Evolutionary conservation across 2,329 filamentous ascomycete species (phyloP).

Genomic region (Fusarium graminum): DNA sequence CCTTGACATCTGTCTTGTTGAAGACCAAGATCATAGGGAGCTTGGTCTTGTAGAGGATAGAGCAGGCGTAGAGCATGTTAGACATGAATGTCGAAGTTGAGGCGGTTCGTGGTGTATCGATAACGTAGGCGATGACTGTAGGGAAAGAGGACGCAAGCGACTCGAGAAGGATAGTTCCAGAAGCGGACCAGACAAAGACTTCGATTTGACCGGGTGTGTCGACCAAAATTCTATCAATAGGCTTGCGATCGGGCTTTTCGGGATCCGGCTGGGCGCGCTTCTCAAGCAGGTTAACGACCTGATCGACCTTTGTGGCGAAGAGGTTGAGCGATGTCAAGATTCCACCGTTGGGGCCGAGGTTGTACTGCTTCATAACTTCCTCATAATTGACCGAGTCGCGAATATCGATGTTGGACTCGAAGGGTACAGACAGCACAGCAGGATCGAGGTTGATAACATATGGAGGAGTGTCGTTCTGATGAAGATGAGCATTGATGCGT

Average conservation of each 20-base stretch:
- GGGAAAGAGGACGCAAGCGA: constrained; percentile 94
- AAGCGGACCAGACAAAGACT: constrained; percentile 98
- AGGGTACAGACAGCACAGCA: constrained; percentile 91
- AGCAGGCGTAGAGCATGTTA: constrained; percentile 99
- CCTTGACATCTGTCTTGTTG: constrained; percentile 98
- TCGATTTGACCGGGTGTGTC: constrained; percentile 99
- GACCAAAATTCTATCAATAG: constrained; percentile 86
- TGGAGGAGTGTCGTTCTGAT: constrained; percentile 81
- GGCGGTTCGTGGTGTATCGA: constrained; percentile 93
- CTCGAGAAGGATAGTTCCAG: constrained; percentile 92
- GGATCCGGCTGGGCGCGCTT: constrained; percentile 80
- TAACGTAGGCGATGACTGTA: constrained; percentile 96
- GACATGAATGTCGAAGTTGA: constrained; percentile 99
- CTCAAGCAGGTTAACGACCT: constrained; percentile 89
- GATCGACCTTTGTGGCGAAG: constrained; percentile 98
- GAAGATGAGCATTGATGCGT: constrained; percentile 92
- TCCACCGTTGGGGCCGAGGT: constrained; percentile 95
- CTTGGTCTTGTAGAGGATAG: constrained; percentile 98
- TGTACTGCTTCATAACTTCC: constrained; percentile 99
- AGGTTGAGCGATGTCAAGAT: constrained; percentile 96
- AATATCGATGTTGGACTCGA: constrained; percentile 98
- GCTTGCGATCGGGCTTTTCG: constrained; percentile 69
- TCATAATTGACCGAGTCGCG: constrained; percentile 99
- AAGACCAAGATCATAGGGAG: constrained; percentile 99
- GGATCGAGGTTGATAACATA: constrained; percentile 99